Conservation (phyloP, 305 asterid genomes). For the Solanum hybrid region DNA sequence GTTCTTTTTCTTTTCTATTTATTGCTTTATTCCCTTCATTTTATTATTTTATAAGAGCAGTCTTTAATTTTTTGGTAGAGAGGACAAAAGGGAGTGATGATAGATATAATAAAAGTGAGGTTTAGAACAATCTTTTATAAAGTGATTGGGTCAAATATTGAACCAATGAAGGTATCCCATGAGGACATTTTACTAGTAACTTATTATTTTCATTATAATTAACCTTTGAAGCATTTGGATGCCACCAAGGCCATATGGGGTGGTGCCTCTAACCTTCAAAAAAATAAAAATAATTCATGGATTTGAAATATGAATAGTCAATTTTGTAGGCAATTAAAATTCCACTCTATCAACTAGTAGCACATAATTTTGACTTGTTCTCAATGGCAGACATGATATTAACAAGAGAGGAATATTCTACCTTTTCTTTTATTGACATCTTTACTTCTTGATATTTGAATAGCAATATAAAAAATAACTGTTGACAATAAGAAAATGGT, state of each 20-base stretch:
- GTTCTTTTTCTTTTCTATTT: constrained; percentile 19
- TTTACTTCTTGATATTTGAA: neutral
- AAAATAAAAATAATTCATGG: neutral
- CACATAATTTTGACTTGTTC: neutral
- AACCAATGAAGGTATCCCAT: constrained; percentile 2
- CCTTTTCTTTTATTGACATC: neutral
- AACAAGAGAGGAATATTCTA: neutral
- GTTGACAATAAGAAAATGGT: neutral
- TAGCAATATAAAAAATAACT: neutral
- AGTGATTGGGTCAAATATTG: constrained; percentile 18
- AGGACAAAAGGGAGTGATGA: constrained; percentile 23
- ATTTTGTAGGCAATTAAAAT: constrained; percentile 11
- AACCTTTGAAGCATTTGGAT: constrained; percentile 12
- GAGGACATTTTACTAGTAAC: neutral
- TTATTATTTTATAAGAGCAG: constrained; percentile 5
- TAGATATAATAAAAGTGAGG: constrained; percentile 22
- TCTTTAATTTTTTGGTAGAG: constrained; percentile 22
- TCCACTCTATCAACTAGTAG: neutral
- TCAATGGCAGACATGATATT: neutral
- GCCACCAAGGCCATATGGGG: constrained; percentile 12
- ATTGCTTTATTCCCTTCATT: constrained; percentile 37
- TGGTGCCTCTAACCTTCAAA: constrained; percentile 1
- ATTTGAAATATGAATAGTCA: constrained; percentile 1
- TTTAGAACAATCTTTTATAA: constrained; percentile 27
- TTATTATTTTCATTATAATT: constrained; percentile 1